Evolutionary conservation across 2,329 filamentous ascomycete species (phyloP).

Genomic region (Beauveria scarabaeidicola): DNA sequence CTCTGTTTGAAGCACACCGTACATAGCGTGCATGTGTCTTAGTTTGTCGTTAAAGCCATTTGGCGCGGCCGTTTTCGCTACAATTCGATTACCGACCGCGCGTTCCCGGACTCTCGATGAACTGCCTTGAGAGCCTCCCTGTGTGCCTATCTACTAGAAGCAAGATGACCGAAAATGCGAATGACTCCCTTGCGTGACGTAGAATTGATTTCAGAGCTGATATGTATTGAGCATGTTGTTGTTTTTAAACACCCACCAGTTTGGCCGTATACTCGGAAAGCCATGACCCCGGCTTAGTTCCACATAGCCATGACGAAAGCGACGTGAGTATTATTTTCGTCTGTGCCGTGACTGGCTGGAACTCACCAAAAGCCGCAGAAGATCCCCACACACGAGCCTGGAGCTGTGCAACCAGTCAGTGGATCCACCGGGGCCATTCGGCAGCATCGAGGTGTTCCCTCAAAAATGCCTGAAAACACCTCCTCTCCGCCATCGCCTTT

Average conservation of each 20-base stretch:
- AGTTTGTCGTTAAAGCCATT: neutral
- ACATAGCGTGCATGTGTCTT: slow-evolving; percentile 9
- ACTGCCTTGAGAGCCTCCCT: neutral
- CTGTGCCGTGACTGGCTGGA: slow-evolving; percentile 9
- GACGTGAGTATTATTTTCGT: slow-evolving; percentile 23
- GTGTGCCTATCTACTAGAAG: too few species aligned
- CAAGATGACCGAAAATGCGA: too few species aligned
- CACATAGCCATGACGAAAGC: slow-evolving; percentile 22
- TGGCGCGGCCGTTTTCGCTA: slow-evolving; percentile 4
- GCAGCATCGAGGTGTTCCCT: neutral
- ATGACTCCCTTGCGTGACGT: neutral
- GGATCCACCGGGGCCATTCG: slow-evolving; percentile 7
- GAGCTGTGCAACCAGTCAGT: slow-evolving; percentile 11
- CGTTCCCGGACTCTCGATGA: neutral
- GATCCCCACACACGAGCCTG: slow-evolving; percentile 5
- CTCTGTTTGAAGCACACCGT: neutral
- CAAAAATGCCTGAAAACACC: slow-evolving; percentile 17
- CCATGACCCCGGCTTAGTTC: neutral
- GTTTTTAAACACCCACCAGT: neutral
- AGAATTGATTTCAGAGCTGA: neutral
- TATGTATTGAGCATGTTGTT: neutral
- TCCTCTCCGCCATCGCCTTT: slow-evolving; percentile 19
- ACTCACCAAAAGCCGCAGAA: neutral
- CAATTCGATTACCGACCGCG: slow-evolving; percentile 9
- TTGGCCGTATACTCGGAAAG: slow-evolving; percentile 2